These are phyloP conservation scores for Aureobasidium pullulans DNA, from an alignment of 2,329 filamentous ascomycete genomes.

Conservation along the genomic window DNA sequence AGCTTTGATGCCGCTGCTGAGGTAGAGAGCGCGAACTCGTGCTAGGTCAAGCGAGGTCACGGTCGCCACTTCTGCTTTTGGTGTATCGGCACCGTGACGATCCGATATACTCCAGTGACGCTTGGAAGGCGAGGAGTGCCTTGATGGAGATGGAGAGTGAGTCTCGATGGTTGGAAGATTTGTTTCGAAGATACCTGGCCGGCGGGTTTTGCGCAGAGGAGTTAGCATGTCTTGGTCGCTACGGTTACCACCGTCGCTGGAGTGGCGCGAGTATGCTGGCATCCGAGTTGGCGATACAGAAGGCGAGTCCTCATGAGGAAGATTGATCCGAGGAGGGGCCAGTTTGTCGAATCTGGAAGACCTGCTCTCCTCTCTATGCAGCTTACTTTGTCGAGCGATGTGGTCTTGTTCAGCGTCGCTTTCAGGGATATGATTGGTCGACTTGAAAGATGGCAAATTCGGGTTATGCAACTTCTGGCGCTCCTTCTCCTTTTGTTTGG, in stretches of 20 bases:
- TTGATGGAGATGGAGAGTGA: not conserved
- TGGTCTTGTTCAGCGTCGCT: constrained; percentile 29
- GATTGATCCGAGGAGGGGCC: constrained; percentile 44
- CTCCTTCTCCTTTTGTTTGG: constrained; percentile 26
- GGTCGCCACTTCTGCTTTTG: constrained; percentile 26
- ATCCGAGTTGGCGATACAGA: not conserved
- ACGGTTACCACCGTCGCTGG: not conserved
- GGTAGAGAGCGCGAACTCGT: constrained; percentile 66
- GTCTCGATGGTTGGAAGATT: not conserved
- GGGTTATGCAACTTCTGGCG: constrained; percentile 36
- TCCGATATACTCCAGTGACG: constrained; percentile 55
- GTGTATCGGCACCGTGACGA: constrained; percentile 31
- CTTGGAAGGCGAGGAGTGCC: constrained; percentile 23
- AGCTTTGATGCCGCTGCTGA: constrained; percentile 85
- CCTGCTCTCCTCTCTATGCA: constrained; percentile 31
- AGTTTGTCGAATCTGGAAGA: constrained; percentile 39
- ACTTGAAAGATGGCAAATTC: constrained; percentile 46
- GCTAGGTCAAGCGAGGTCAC: constrained; percentile 61
- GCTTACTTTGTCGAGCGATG: constrained; percentile 35
- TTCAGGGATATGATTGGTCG: constrained; percentile 29
- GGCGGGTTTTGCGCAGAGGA: constrained; percentile 1
- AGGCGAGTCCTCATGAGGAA: not conserved
- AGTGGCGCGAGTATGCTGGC: not conserved
- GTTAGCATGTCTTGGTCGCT: not conserved
- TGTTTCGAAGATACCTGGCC: not conserved